These are phyloP conservation scores for Dactylellina leptospora DNA, from an alignment of 2,329 filamentous ascomycete species.

Conservation along the genomic window DNA sequence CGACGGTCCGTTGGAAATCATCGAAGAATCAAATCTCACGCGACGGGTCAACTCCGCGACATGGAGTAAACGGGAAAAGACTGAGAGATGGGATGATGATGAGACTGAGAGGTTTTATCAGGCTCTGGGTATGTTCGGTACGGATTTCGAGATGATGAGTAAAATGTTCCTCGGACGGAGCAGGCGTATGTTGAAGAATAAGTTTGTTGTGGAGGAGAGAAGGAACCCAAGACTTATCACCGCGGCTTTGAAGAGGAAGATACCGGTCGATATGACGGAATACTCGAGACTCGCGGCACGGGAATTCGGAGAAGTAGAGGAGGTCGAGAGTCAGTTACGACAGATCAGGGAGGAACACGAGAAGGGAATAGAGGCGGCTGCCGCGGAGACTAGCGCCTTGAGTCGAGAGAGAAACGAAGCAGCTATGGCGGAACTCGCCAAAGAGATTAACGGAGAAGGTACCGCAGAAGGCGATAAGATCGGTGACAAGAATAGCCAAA, in stretches of 20 bases:
- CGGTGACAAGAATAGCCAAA: slow-evolving; percentile 50
- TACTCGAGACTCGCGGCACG: slow-evolving; percentile 58
- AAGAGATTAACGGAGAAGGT: slow-evolving; percentile 34
- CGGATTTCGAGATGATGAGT: slow-evolving; percentile 81
- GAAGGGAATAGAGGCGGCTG: slow-evolving; percentile 54
- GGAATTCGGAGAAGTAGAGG: slow-evolving; percentile 58
- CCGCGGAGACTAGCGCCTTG: slow-evolving; percentile 57
- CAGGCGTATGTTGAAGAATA: slow-evolving; percentile 78
- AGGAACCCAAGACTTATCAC: slow-evolving; percentile 72
- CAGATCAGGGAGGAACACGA: slow-evolving; percentile 59
- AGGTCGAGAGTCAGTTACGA: slow-evolving; percentile 59
- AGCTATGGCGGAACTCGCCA: slow-evolving; percentile 55
- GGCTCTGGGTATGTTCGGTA: slow-evolving; percentile 78
- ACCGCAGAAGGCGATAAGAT: slow-evolving; percentile 56
- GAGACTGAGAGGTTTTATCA: slow-evolving; percentile 80
- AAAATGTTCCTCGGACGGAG: slow-evolving; percentile 77
- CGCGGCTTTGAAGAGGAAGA: slow-evolving; percentile 66
- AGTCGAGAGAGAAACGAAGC: slow-evolving; percentile 58
- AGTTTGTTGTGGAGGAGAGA: slow-evolving; percentile 82
- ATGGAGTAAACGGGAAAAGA: slow-evolving; percentile 72
- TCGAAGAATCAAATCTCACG: slow-evolving; percentile 82
- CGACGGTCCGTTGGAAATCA: slow-evolving; percentile 67
- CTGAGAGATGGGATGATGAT: slow-evolving; percentile 74
- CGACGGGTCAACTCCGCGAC: slow-evolving; percentile 74
- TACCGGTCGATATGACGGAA: slow-evolving; percentile 59